These are phyloP conservation scores for Amanita muscaria DNA, from an alignment of 768 basidiomycete species.

Conservation along the genomic window DNA sequence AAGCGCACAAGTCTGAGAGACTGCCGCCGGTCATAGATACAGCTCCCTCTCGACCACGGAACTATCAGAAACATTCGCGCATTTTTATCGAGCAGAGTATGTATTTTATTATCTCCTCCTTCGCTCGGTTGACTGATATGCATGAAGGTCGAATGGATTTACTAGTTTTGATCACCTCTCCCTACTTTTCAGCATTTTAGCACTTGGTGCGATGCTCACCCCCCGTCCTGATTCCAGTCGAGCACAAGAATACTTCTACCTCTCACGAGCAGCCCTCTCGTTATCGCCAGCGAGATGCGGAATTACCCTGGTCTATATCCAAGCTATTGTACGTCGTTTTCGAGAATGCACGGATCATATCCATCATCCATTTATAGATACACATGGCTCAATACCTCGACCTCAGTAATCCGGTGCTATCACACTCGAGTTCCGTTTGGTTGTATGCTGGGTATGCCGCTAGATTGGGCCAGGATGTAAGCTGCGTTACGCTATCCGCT, in stretches of 20 bases:
- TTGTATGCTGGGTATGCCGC: slow-evolving; percentile 50
- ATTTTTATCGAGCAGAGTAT: slow-evolving; percentile 47
- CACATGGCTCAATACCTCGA: slow-evolving; percentile 46
- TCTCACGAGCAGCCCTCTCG: slow-evolving; percentile 45
- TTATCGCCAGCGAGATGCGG: slow-evolving; percentile 37
- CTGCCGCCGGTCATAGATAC: slow-evolving; percentile 30
- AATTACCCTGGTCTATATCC: slow-evolving; percentile 47
- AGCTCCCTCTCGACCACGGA: slow-evolving; percentile 43
- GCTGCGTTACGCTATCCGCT: slow-evolving; percentile 16
- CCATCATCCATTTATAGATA: slow-evolving; percentile 16
- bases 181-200: slow-evolving; percentile 57
- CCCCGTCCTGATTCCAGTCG: slow-evolving; percentile 39
- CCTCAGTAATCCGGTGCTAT: slow-evolving; percentile 39
- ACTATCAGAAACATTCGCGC: slow-evolving; percentile 43
- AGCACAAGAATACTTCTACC: slow-evolving; percentile 53
- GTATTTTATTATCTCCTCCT: neutral
- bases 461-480: slow-evolving; percentile 50
- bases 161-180: slow-evolving; percentile 39
- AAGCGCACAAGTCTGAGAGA: neutral
- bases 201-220: slow-evolving; percentile 55
- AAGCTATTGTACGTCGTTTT: slow-evolving; percentile 39
- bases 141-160: too few species aligned
- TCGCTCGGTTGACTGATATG: slow-evolving; percentile 4
- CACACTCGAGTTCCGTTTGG: slow-evolving; percentile 39
- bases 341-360: neutral